These are phyloP conservation scores for Ogataea paraovalis DNA, from an alignment of 805 yeast species.

Conservation along the genomic window DNA sequence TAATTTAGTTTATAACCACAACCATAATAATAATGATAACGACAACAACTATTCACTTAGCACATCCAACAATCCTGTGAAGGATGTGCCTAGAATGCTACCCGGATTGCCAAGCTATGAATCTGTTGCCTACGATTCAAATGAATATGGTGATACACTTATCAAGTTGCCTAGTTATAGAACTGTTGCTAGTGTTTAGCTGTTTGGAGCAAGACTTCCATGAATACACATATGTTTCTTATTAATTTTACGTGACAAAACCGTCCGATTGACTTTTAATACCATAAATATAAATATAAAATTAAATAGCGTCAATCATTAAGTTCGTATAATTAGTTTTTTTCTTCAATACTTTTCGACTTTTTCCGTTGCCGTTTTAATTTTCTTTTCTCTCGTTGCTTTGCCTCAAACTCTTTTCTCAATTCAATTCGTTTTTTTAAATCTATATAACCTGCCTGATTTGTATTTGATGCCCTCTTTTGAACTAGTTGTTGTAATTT, in stretches of 20 bases:
- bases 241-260: no score
- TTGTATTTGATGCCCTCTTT: slow-evolving; percentile 25
- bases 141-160: background rate
- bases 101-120: slow-evolving; percentile 1
- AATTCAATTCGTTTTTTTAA: slow-evolving; percentile 38
- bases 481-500: slow-evolving; percentile 35
- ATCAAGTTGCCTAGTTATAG: background rate
- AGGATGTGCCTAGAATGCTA: background rate
- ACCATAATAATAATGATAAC: background rate
- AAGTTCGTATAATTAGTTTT: background rate
- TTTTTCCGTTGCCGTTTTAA: slow-evolving; percentile 24
- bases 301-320: no score
- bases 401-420: slow-evolving; percentile 37
- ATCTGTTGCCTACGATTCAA: background rate
- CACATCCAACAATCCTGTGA: no score
- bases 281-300: no score
- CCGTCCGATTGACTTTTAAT: no score
- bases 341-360: slow-evolving; percentile 5
- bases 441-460: slow-evolving; percentile 24
- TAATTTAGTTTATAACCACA: background rate
- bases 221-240: no score
- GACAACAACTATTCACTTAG: no score
- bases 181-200: background rate
- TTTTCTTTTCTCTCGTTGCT: slow-evolving; percentile 28
- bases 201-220: no score